Conservation (phyloP, 1,284 basidiomycete species). For the Puccinia coronata region DNA sequence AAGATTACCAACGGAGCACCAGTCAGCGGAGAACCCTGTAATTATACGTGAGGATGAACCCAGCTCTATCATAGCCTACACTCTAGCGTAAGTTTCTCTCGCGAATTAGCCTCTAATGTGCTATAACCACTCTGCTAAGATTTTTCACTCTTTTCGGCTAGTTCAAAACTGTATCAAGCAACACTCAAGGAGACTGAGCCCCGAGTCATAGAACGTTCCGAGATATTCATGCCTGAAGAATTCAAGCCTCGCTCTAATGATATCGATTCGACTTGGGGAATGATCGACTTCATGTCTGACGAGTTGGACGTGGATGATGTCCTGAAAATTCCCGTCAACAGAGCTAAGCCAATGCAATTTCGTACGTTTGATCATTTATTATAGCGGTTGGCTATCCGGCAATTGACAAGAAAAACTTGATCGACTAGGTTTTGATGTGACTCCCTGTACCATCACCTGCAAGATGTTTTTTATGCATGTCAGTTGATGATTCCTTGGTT, state of each 20-base stretch:
- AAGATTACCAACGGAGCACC: slow-evolving; percentile 56
- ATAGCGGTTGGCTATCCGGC: neutral
- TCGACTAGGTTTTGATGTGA: slow-evolving; percentile 43
- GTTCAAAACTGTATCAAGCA: slow-evolving; percentile 64
- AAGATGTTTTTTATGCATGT: slow-evolving; percentile 50
- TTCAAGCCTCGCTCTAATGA: slow-evolving; percentile 70
- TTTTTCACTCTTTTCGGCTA: slow-evolving; percentile 61
- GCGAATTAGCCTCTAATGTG: neutral
- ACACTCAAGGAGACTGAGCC: slow-evolving; percentile 64
- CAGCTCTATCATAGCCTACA: slow-evolving; percentile 94
- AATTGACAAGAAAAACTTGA: neutral
- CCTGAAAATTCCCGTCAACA: slow-evolving; percentile 52
- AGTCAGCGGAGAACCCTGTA: slow-evolving; percentile 93
- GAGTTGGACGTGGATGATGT: slow-evolving; percentile 69
- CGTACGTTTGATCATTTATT: slow-evolving; percentile 29
- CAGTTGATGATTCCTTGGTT: slow-evolving; percentile 1
- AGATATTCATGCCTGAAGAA: slow-evolving; percentile 73
- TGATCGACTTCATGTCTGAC: slow-evolving; percentile 52
- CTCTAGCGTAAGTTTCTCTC: slow-evolving; percentile 62
- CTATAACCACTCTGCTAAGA: neutral
- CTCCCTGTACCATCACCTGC: slow-evolving; percentile 47
- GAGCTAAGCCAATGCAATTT: slow-evolving; percentile 49
- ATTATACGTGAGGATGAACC: slow-evolving; percentile 96
- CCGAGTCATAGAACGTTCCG: slow-evolving; percentile 52
- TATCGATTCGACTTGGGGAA: slow-evolving; percentile 53